Evolutionary conservation across 2,329 filamentous ascomycete genomes (phyloP).

Genomic region (Penicillium sp.): DNA sequence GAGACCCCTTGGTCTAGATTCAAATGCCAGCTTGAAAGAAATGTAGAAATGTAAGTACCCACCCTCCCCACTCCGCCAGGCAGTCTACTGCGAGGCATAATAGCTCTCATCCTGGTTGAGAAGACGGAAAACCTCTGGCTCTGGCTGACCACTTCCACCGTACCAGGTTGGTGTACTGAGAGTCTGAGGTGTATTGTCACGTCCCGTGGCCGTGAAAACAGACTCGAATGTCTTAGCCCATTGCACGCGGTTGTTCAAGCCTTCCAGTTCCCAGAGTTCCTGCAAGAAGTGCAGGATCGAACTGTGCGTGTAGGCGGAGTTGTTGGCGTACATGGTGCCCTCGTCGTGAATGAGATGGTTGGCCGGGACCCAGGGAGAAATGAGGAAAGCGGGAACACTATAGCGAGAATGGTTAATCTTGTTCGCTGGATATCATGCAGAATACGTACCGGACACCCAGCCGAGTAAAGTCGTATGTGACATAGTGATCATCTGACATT

Average conservation of each 20-base stretch:
- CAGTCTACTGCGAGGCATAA: conserved; percentile 16
- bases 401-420: not conserved
- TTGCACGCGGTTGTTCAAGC: conserved; percentile 47
- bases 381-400: conserved; percentile 42
- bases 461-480: conserved; percentile 45
- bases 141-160: conserved; percentile 34
- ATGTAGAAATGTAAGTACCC: too few species aligned
- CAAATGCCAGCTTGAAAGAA: too few species aligned
- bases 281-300: conserved; percentile 47
- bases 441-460: conserved; percentile 40
- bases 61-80: not conserved
- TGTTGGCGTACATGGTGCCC: conserved; percentile 41
- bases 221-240: conserved; percentile 49
- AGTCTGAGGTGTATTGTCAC: conserved; percentile 31
- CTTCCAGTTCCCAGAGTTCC: conserved; percentile 45
- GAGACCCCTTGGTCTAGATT: too few species aligned
- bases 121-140: conserved; percentile 38
- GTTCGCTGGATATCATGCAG: not conserved
- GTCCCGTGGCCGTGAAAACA: conserved; percentile 31
- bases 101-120: conserved; percentile 39
- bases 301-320: conserved; percentile 46
- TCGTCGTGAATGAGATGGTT: conserved; percentile 44
- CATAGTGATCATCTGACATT: conserved; percentile 34
- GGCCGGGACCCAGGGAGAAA: conserved; percentile 39
- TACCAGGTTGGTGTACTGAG: conserved; percentile 42